Evolutionary conservation across 768 basidiomycete species (phyloP), one percentile per base, ranked within the genome.

Genomic region (Chalciporus piperatus): DNA sequence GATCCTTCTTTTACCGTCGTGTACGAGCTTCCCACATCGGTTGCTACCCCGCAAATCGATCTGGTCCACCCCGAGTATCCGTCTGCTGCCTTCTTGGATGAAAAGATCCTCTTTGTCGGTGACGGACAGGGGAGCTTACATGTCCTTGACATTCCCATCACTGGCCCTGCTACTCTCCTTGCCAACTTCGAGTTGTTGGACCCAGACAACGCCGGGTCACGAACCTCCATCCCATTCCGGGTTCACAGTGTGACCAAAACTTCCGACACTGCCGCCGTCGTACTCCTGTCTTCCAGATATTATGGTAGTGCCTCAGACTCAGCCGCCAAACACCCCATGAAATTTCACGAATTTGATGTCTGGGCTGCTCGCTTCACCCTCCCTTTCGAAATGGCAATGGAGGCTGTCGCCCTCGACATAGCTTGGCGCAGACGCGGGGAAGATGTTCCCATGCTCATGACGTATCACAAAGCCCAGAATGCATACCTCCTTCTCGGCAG

Each of bases 51-150:
- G 1, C 70, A 67, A 25, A 62, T 67, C 13, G 70, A 73, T 17
- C 53, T 67, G 1, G 65, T 71, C 17, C 83, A 84, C 58, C 73
- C 69, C 39, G 90, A 93, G 70, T 93, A 94, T 65, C 88, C 91
- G 1, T 89, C 87, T 1, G 78, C 78, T 25, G 72, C 73, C 6
- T 85, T 87, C 59, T 61, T 87, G 35, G 73, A 78, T 46, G 56
- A 76, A 4, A 66, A 71, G 1, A 66, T 75, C 10, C 71, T 79
- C 35, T 71, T 89, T 33, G 75, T 86, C 45, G 74, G 87, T 17
- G 89, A 93, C 59, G 91, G 91, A 9, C 70, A 74, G 57, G 88
- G 89, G n/a, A 61, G 72, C 16, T 67, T 92, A 27, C 87, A 89
- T 55, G 71, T 83, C 13, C 70, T 92, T 40, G 72, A 71, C 25